phyloP scores from a whole-genome alignment of 164 flowering plant species.

The Cinnamomum micranthum region DNA sequence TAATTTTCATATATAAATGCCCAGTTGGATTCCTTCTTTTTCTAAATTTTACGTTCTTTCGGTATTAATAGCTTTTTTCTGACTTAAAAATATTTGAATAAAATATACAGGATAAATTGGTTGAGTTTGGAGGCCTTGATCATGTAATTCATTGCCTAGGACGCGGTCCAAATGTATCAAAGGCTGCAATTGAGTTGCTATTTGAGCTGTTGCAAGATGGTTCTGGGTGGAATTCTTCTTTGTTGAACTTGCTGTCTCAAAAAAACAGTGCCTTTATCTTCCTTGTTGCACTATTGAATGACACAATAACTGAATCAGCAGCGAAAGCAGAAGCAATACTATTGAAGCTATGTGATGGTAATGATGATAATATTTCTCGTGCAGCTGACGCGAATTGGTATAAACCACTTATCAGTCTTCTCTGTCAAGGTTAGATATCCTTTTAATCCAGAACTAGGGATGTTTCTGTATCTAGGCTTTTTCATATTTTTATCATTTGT shows the following conservation, averaged over 20 bases:
- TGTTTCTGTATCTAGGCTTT: background rate
- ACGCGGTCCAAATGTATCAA: conserved; percentile 35
- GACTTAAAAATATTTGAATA: background rate
- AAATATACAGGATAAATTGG: conserved; percentile 40
- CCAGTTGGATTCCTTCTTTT: too few relatives aligned
- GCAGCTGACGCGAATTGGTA: conserved; percentile 61
- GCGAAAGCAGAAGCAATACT: conserved; percentile 51
- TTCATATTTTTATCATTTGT: background rate
- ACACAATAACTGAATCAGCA: conserved; percentile 35
- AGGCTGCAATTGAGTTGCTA: conserved; percentile 50
- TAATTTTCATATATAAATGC: too few relatives aligned
- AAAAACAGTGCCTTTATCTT: conserved; percentile 34
- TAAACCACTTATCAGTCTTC: conserved; percentile 46
- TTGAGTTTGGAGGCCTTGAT: conserved; percentile 48
- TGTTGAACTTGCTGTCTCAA: conserved; percentile 37
- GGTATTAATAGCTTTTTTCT: too few relatives aligned
- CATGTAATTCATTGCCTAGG: conserved; percentile 47
- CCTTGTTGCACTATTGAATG: conserved; percentile 48
- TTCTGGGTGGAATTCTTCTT: conserved; percentile 43
- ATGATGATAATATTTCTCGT: conserved; percentile 41
- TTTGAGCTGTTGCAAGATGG: conserved; percentile 54
- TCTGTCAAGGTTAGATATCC: conserved; percentile 42
- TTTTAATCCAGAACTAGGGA: background rate
- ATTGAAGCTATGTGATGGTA: conserved; percentile 42
- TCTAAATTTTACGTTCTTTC: too few relatives aligned